Evolutionary conservation across 129 eudicot species (phyloP).

Genomic region (Helichrysum umbraculigerum): DNA sequence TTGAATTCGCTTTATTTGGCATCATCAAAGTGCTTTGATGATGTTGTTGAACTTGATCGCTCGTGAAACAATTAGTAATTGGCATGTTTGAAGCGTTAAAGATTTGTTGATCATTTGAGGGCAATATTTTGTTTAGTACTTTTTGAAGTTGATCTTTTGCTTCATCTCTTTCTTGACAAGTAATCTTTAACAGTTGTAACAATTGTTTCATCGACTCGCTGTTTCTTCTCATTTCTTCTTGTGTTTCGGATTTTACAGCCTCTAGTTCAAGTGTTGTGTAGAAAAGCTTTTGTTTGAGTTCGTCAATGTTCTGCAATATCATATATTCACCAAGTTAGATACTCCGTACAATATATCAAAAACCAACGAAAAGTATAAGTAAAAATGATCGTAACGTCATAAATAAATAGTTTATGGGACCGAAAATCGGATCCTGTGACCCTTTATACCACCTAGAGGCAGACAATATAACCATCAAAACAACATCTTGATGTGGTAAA

Average conservation of each 20-base stretch:
- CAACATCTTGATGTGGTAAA: constrained; percentile 23
- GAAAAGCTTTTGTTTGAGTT: constrained; percentile 64
- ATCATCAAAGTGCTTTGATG: constrained; percentile 39
- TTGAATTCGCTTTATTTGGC: constrained; percentile 55
- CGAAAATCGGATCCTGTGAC: constrained; percentile 11
- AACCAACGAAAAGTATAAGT: not conserved
- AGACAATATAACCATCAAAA: constrained; percentile 25
- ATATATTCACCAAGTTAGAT: not conserved
- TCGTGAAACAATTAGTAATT: constrained; percentile 24
- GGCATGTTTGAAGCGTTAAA: constrained; percentile 5
- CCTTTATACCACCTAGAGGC: constrained; percentile 25
- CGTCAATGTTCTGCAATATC: constrained; percentile 54
- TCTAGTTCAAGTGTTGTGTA: constrained; percentile 70
- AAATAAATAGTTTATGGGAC: not conserved
- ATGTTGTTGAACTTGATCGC: constrained; percentile 25
- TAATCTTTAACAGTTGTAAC: constrained; percentile 50
- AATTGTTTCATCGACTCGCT: constrained; percentile 50
- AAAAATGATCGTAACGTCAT: not conserved
- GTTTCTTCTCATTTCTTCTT: constrained; percentile 55
- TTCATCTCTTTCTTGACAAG: constrained; percentile 85
- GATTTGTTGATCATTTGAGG: constrained; percentile 36
- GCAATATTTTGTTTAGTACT: constrained; percentile 45
- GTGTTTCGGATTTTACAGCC: constrained; percentile 51
- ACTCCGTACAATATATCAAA: not conserved
- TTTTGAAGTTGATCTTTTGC: constrained; percentile 67